Base-by-base conservation (phyloP, 768 basidiomycete species). In the Tulasnella sp. region DNA sequence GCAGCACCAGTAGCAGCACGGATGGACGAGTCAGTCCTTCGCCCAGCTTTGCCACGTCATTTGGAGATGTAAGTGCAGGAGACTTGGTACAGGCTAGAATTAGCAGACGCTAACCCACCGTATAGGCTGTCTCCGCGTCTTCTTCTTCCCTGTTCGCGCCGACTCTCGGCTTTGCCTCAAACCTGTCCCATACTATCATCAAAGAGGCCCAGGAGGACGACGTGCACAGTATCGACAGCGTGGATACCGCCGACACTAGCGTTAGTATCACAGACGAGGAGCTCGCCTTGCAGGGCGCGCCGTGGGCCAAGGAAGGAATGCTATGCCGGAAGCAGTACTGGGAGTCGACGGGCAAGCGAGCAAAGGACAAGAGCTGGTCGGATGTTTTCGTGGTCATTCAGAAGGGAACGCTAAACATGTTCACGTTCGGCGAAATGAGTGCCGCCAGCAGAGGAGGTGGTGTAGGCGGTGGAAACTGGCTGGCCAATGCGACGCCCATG, bases 251-350 rank as follows among this genome's bases (percentile, higher is more conserved):
- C 35, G 89, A 90, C 34, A 91, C 90, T 0, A 87, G 85, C 39
- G 89, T 92, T 76, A 94, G 93, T 67, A 93, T 98, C 73, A 88
- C 91, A 7, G 96, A 98, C 76, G 97, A 98, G 80, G 94, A 97
- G 80, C 84, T 99, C 14, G 96, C 96, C 1, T 83, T 98, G 41
- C 87, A 97, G 17, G 97, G 97, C 17, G 89, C 97, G 5, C 97
- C 97, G 0, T 99, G 96, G 96, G 97, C 97, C 0, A 99, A 99
- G 80, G 97, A 99, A 80, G 97, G 97, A 14, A 91, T 96, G 84
- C 86, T 99, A 9, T 90, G 90, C 76, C 89, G 95, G 29, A 98
- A 98, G 79, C 92, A 94, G 74, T 98, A 95, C 79, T 95, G 92
- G 89, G 96, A 98, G 77, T 85, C 86, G 2, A 83, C 86, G 0